Percentiles rank a stretch among this genome's conserved stretches.
phyloP scores from a whole-genome alignment of 768 basidiomycete genomes.

The Boletales sp. region DNA sequence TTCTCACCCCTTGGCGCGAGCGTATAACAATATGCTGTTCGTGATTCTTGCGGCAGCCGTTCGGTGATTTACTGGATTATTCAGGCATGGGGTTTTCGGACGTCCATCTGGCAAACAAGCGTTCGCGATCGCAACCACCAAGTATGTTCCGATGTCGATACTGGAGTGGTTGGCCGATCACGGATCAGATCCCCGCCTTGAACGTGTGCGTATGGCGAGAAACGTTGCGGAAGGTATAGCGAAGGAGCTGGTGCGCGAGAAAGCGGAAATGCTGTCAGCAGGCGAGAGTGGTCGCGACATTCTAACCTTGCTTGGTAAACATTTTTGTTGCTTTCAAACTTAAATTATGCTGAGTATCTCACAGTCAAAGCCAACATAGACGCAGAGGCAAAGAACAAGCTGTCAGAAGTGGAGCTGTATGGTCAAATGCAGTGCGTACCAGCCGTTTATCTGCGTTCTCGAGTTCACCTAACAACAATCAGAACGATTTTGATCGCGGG shows the following conservation, averaged over 20 bases:
- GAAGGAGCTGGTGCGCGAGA: constrained; percentile 5
- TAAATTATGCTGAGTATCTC: neutral
- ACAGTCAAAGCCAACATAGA: constrained; percentile 30
- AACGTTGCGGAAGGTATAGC: too few species aligned
- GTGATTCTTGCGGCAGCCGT: neutral
- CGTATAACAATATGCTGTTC: neutral
- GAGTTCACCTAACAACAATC: too few species aligned
- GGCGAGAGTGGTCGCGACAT: constrained; percentile 10
- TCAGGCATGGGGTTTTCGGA: too few species aligned
- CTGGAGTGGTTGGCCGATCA: constrained; percentile 34
- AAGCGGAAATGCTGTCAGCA: neutral
- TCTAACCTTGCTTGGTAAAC: constrained; percentile 38
- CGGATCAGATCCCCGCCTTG: constrained; percentile 14
- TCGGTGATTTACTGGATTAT: too few species aligned
- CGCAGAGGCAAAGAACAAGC: constrained; percentile 18
- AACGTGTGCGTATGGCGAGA: neutral
- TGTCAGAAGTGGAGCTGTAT: constrained; percentile 8
- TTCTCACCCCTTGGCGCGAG: neutral
- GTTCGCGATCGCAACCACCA: too few species aligned
- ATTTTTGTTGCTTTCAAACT: neutral
- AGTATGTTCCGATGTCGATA: neutral
- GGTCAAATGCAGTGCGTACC: constrained; percentile 10
- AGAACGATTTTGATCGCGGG: constrained; percentile 47
- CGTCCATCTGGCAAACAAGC: too few species aligned
- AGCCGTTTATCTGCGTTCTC: too few species aligned